phyloP scores from a whole-genome alignment of 2,329 filamentous ascomycete species.

The Cercospora sesami region DNA sequence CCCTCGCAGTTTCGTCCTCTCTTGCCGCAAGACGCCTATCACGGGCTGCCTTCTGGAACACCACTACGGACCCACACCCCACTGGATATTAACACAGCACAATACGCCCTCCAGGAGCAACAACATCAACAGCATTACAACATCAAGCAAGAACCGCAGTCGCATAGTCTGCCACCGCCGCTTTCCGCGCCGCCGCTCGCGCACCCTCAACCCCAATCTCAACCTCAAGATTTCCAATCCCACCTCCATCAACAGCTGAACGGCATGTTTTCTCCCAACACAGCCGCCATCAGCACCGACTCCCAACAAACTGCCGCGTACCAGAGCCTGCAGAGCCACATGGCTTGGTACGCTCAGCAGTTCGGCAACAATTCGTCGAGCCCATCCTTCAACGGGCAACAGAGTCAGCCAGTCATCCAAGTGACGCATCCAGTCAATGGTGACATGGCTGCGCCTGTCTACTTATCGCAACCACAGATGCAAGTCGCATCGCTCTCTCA shows the following conservation, averaged over 20 bases:
- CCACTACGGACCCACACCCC: slow-evolving; percentile 45
- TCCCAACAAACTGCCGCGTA: slow-evolving; percentile 30
- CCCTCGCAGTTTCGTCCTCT: slow-evolving; percentile 52
- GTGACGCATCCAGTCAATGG: slow-evolving; percentile 24
- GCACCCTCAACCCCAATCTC: slow-evolving; percentile 32
- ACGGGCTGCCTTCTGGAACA: slow-evolving; percentile 33
- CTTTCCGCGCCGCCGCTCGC: slow-evolving; percentile 25
- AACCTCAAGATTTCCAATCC: slow-evolving; percentile 43
- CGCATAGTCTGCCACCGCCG: slow-evolving; percentile 80
- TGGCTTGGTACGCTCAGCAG: slow-evolving; percentile 35
- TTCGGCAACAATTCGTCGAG: slow-evolving; percentile 28
- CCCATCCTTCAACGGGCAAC: slow-evolving; percentile 21
- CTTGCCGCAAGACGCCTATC: slow-evolving; percentile 48
- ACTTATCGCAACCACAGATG: slow-evolving; percentile 31
- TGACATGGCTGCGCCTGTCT: slow-evolving; percentile 28
- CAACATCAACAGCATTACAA: slow-evolving; percentile 61
- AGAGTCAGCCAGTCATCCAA: slow-evolving; percentile 26
- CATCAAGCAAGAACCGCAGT: slow-evolving; percentile 74
- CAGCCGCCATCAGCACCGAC: slow-evolving; percentile 22
- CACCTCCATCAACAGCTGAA: slow-evolving; percentile 56
- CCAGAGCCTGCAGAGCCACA: slow-evolving; percentile 35
- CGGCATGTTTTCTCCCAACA: slow-evolving; percentile 35
- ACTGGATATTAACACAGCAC: slow-evolving; percentile 49
- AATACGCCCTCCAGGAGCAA: slow-evolving; percentile 22
- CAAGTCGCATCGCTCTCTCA: slow-evolving; percentile 37